Conservation (phyloP, 768 basidiomycete genomes). For the Suillus hirtellus region DNA sequence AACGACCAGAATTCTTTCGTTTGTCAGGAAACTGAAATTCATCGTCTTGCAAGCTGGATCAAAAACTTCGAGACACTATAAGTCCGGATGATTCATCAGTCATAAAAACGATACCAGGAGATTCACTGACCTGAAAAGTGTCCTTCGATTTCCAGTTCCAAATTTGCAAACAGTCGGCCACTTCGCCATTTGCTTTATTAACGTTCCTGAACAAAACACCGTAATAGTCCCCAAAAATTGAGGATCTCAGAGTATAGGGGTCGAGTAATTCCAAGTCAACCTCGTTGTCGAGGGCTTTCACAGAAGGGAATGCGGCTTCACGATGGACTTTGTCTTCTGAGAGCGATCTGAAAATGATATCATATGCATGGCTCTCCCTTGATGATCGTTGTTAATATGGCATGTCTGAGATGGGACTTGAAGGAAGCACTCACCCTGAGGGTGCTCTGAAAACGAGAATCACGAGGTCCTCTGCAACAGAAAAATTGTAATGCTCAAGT, state of each 20-base stretch:
- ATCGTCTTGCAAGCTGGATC: not conserved
- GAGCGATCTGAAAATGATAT: not conserved
- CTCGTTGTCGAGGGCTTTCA: not conserved
- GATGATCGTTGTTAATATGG: not conserved
- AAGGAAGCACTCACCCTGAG: not conserved
- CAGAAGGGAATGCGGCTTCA: constrained; percentile 15
- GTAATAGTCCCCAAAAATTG: not conserved
- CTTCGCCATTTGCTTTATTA: not conserved
- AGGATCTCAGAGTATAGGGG: not conserved
- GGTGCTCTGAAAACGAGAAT: not conserved
- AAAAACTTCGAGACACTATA: not conserved
- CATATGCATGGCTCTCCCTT: not conserved
- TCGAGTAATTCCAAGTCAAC: not conserved
- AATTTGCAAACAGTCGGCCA: not conserved
- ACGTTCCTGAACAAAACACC: not conserved
- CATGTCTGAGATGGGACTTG: not conserved
- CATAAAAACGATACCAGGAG: not conserved
- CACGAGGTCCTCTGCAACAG: not conserved
- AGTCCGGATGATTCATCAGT: not conserved
- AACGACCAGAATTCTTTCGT: not conserved
- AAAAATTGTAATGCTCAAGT: not conserved
- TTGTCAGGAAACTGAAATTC: not conserved
- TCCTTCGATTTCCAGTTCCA: constrained; percentile 1
- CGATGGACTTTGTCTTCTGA: constrained; percentile 10
- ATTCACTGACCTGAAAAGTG: not conserved